Base-by-base conservation (phyloP, 257 asterid species). In the Jacaranda mimosifolia region DNA sequence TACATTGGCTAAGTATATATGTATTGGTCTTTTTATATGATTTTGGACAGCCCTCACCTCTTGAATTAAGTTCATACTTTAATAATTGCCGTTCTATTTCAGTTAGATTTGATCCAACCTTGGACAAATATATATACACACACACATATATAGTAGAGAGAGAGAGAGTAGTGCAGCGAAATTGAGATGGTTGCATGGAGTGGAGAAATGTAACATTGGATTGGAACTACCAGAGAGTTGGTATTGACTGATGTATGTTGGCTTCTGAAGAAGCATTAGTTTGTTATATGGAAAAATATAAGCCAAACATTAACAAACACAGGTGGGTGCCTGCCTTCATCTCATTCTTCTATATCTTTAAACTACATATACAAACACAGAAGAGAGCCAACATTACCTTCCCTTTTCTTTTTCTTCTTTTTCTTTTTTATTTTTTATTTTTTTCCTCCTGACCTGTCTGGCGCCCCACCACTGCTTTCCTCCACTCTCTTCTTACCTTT, bases 401-500 rank as follows among this genome's bases (percentile, higher is more conserved):
- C 32, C 32, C 32, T 26, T 26, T 26, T 26, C 32, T 26, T 26
- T 26, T 57, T 15, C 72, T 63, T 17, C n/a, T 35, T 15, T 65
- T 77, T 69, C 52, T 53, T 74, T 64, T 74, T 68, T 67, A 63
- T 45, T 11, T 66, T n/a, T n/a, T n/a, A n/a, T n/a, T n/a, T 49
- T 53, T 19, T 11, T 72, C 78, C 43, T 17, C 19, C 65, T 77
- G 64, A 65, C 82, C 46, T 63, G 68, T 78, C 81, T 83, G 84
- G 77, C 78, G 69, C 81, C 79, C 68, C 74, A 66, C 87, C 87
- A 67, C 59, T 59, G 60, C 19, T 36, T 59, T 43, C 76, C 86
- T 70, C 83, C 80, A 76, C 79, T 85, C 82, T 83, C 86, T 75
- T 76, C 79, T 80, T 19, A 80, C 76, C 73, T 84, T 74, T 67